Percentiles rank a stretch among this genome's conserved stretches.
phyloP scores from a whole-genome alignment of 1,284 basidiomycete species.

The Sporisorium exsertum region DNA sequence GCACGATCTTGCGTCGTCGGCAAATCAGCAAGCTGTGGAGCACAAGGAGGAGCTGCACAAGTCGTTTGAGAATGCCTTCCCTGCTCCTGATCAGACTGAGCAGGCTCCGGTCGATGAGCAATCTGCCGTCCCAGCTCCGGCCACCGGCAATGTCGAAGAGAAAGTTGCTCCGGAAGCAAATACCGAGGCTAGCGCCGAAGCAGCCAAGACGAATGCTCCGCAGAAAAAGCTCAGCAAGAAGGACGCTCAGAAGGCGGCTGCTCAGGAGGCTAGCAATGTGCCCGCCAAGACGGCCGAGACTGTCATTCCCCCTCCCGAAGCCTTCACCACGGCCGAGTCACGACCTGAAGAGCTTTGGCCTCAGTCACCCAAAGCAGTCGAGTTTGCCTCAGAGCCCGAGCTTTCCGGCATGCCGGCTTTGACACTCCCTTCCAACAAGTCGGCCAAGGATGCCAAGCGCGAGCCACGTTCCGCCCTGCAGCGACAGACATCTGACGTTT shows the following conservation, averaged over 20 bases:
- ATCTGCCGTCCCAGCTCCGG: conserved; percentile 4
- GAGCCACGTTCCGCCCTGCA: conserved; percentile 35
- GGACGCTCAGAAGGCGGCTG: conserved; percentile 32
- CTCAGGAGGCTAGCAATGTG: conserved; percentile 7
- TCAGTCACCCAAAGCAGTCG: conserved; percentile 60
- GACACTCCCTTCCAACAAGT: conserved; percentile 23
- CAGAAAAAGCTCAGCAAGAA: conserved; percentile 34
- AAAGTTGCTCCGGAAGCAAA: not conserved
- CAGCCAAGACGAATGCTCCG: conserved; percentile 13
- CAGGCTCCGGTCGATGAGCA: not conserved
- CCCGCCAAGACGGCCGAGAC: conserved; percentile 15
- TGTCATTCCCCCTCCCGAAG: conserved; percentile 31
- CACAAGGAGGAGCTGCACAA: conserved; percentile 35
- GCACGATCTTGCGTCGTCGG: conserved; percentile 8
- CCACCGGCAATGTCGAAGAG: conserved; percentile 5
- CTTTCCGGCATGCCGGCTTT: conserved; percentile 41
- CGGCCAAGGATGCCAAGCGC: conserved; percentile 34
- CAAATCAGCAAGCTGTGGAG: conserved; percentile 18
- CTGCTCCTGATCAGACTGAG: conserved; percentile 19
- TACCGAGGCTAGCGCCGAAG: conserved; percentile 6
- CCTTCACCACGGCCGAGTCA: conserved; percentile 34
- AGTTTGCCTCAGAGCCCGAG: conserved; percentile 59
- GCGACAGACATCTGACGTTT: conserved; percentile 23
- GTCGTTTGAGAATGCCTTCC: conserved; percentile 46
- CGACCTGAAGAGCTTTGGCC: conserved; percentile 62